Base-by-base conservation (phyloP, 192 early-diverging fungal genomes). In the Dimargaris cristalligena region DNA sequence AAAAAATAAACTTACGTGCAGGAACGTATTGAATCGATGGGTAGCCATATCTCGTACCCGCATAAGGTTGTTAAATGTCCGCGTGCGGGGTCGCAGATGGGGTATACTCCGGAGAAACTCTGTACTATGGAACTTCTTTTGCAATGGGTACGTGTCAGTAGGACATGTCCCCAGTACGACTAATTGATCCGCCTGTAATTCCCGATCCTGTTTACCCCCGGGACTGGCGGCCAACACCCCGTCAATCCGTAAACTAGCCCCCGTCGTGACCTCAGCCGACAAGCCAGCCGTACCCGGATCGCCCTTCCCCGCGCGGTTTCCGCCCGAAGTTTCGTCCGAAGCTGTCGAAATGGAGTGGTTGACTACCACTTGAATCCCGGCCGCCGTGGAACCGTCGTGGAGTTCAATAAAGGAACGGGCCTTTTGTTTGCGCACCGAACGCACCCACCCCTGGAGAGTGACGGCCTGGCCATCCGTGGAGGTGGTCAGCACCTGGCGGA, bases 391-490 rank as follows among this genome's bases (percentile, higher is more conserved):
- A 2, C 91, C 91, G 50, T 93, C 91, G 28, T 80, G 73, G 32
- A 93, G 72, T 49, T 83, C 78, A 4, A 84, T 77, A 67, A 93
- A 93, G 13, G 82, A 78, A 23, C 84, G 60, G 29, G 82, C 67
- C 65, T 91, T 91, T 66, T 91, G 88, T 23, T 74, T 63, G 18
- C 91, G 81, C 33, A 89, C 80, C 2, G 91, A 85, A 31, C 82
- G 73, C n/a, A 91, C 69, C 91, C 91, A 93, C 6, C 88, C 91
- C 26, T 79, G 64, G 14, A 88, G 66, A 16, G 70, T 64, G 25
- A 82, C 80, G 51, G 30, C 54, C 16, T 52, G 22, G 50, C 50
- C 50, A 35, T 32, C 44, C 31, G 34, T 49, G 26, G 51, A 51
- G 23, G 49, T 20, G 23, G 61, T 54, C 51, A 57, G 52, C 29